Percentiles rank a stretch among this genome's conserved stretches.
These are phyloP conservation scores for Mycena filopes DNA, from an alignment of 768 basidiomycete species.

Conservation along the genomic window DNA sequence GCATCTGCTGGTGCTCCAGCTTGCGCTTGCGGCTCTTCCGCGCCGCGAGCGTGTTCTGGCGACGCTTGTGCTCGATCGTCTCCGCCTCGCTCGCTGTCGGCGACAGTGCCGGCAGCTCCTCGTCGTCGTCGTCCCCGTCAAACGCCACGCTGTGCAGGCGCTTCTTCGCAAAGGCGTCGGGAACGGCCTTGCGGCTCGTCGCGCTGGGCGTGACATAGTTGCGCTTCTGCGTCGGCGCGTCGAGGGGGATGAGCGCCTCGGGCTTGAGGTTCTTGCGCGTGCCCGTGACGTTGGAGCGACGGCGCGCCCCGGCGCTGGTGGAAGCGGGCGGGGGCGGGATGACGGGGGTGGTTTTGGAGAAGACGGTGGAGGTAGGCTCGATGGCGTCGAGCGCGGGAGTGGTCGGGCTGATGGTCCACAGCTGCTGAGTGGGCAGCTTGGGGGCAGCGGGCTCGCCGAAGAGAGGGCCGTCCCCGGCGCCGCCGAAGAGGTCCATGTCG, in stretches of 20 bases:
- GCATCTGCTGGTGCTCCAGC: constrained; percentile 64
- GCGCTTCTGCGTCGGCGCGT: constrained; percentile 70
- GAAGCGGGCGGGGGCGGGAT: constrained; percentile 16
- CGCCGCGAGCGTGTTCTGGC: constrained; percentile 77
- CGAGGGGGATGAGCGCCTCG: constrained; percentile 55
- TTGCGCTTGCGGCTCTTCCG: constrained; percentile 73
- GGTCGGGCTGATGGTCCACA: constrained; percentile 25
- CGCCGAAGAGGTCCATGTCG: constrained; percentile 23
- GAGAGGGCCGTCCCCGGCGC: background rate
- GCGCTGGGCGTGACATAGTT: constrained; percentile 61
- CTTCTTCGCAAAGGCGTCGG: constrained; percentile 59
- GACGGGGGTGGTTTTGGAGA: constrained; percentile 6
- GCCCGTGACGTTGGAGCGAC: constrained; percentile 39
- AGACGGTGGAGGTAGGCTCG: constrained; percentile 10
- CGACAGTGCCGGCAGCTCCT: constrained; percentile 36
- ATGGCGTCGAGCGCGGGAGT: constrained; percentile 24
- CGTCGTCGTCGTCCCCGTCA: constrained; percentile 47
- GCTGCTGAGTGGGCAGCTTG: constrained; percentile 17
- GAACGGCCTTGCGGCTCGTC: constrained; percentile 69
- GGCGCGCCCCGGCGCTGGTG: background rate
- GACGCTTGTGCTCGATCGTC: constrained; percentile 72
- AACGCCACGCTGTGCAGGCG: constrained; percentile 49
- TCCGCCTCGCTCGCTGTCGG: constrained; percentile 53
- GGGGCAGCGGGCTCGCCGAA: background rate
- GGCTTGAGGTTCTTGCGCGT: constrained; percentile 67